Conservation (phyloP, 2,329 filamentous ascomycete species). For the Penicillium fuscoglaucum region DNA sequence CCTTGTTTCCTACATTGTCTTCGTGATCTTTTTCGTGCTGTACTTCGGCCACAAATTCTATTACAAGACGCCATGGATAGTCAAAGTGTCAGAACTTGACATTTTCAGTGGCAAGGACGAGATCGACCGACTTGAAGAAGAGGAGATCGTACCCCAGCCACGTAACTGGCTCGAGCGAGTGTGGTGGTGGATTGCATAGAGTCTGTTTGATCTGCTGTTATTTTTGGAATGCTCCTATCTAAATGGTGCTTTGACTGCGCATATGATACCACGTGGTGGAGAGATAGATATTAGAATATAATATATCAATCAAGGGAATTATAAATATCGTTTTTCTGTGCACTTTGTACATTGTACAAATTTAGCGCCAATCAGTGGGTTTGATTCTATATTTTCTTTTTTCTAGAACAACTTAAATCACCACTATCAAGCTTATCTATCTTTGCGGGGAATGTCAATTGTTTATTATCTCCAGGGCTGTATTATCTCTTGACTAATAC, state of each 20-base stretch:
- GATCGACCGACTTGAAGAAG: conserved; percentile 46
- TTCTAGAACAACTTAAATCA: background rate
- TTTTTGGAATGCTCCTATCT: background rate
- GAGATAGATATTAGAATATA: background rate
- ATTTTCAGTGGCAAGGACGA: conserved; percentile 49
- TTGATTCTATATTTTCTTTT: background rate
- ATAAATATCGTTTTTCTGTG: background rate
- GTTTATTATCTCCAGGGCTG: background rate
- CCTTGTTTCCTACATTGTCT: conserved; percentile 56
- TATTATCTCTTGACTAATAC: background rate
- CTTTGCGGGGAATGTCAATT: background rate
- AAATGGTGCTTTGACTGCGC: background rate
- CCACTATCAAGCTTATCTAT: background rate
- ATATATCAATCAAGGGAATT: too few relatives aligned
- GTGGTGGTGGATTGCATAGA: conserved; percentile 50
- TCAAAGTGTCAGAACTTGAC: conserved; percentile 43
- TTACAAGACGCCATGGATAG: conserved; percentile 35
- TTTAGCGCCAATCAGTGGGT: background rate
- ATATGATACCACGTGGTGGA: background rate
- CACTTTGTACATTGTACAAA: background rate
- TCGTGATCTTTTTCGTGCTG: conserved; percentile 52
- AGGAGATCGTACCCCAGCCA: conserved; percentile 43
- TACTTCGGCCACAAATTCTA: conserved; percentile 41
- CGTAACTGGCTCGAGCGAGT: conserved; percentile 46
- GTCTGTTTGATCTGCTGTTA: background rate